Percentiles rank a stretch among this genome's conserved stretches.
Conservation (phyloP, 306 rosid genomes). For the Cajanus cajan region DNA sequence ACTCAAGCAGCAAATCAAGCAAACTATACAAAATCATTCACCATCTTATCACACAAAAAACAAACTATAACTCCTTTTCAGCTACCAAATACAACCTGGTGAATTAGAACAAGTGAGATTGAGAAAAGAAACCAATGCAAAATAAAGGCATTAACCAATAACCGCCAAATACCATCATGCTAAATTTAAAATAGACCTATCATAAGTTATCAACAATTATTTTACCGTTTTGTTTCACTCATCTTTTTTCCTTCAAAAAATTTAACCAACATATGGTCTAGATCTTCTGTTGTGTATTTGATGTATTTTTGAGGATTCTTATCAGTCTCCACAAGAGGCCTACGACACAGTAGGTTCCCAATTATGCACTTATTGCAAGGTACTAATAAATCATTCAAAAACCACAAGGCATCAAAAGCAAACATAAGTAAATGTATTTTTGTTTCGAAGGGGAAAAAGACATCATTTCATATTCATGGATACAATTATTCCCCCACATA, state of each 20-base stretch:
- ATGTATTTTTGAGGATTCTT: conserved; percentile 87
- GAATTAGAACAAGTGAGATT: neutral
- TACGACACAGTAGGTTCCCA: conserved; percentile 29
- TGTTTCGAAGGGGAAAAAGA: neutral
- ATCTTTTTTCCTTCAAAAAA: conserved; percentile 90
- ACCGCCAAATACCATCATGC: neutral
- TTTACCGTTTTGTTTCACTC: conserved; percentile 65
- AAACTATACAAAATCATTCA: conserved; percentile 32
- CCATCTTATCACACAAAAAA: conserved; percentile 18
- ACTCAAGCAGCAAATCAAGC: conserved; percentile 5
- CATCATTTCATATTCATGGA: neutral
- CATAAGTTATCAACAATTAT: neutral
- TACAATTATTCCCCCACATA: neutral
- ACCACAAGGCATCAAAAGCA: neutral
- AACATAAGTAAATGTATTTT: neutral
- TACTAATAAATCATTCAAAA: neutral
- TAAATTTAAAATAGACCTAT: neutral
- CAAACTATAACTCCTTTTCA: neutral
- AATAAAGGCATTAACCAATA: conserved; percentile 7
- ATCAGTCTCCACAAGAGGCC: conserved; percentile 84
- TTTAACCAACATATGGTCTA: conserved; percentile 88
- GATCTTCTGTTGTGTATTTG: conserved; percentile 80
- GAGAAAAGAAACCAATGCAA: neutral
- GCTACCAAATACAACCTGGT: conserved; percentile 23
- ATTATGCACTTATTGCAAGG: conserved; percentile 25